Percentiles rank a stretch among this genome's conserved stretches.
Evolutionary conservation across 306 rosid species (phyloP).

Genomic region (Rubus idaeus): DNA sequence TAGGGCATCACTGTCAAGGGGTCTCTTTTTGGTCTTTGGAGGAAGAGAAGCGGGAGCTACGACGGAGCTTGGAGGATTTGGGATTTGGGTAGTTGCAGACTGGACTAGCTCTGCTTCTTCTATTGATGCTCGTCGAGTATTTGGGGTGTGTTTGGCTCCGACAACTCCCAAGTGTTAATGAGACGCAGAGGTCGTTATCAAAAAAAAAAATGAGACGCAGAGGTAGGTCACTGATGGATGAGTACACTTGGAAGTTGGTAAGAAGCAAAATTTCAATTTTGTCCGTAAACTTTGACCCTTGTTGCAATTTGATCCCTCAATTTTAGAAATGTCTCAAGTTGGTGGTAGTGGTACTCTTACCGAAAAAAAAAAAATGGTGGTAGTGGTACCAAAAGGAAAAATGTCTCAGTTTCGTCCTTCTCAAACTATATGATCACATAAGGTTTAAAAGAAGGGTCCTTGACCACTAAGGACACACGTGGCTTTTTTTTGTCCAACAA

Average conservation of each 20-base stretch:
- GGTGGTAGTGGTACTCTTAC: too few relatives aligned
- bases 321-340: neutral
- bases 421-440: too few relatives aligned
- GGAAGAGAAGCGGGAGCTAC: conserved; percentile 29
- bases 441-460: too few relatives aligned
- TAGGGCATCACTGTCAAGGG: conserved; percentile 35
- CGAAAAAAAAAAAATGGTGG: too few relatives aligned
- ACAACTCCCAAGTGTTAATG: too few relatives aligned
- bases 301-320: neutral
- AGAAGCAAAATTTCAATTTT: neutral
- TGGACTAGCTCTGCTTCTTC: conserved; percentile 21
- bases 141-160: neutral
- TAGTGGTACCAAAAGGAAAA: too few relatives aligned
- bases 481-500: too few relatives aligned
- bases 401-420: too few relatives aligned
- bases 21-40: conserved; percentile 46
- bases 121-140: conserved; percentile 12
- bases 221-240: too few relatives aligned
- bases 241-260: neutral
- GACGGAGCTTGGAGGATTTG: conserved; percentile 19
- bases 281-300: neutral
- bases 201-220: too few relatives aligned
- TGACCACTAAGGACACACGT: too few relatives aligned
- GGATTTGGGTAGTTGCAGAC: conserved; percentile 4
- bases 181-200: too few relatives aligned